These are phyloP conservation scores for Pugionium dolabratum DNA, from an alignment of 345 rosid species.

Conservation along the genomic window DNA sequence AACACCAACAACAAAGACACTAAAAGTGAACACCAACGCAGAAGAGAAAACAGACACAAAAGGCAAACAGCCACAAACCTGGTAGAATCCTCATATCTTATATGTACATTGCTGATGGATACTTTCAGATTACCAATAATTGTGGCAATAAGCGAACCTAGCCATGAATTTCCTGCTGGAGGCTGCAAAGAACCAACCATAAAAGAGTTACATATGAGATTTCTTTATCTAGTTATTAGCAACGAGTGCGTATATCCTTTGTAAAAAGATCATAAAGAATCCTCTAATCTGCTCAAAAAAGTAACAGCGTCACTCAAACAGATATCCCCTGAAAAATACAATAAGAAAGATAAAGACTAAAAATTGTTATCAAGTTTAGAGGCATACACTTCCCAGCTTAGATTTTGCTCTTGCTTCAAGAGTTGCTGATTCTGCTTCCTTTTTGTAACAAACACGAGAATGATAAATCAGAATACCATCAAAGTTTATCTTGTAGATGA, in stretches of 20 bases:
- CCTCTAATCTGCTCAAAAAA: slow-evolving; percentile 14
- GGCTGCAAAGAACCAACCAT: slow-evolving; percentile 57
- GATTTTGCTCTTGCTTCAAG: slow-evolving; percentile 85
- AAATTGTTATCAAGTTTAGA: slow-evolving; percentile 29
- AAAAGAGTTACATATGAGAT: slow-evolving; percentile 29
- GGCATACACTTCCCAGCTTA: slow-evolving; percentile 79
- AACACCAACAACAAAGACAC: slow-evolving; percentile 13
- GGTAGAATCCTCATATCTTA: slow-evolving; percentile 89
- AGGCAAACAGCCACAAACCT: slow-evolving; percentile 55
- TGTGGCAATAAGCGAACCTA: slow-evolving; percentile 89
- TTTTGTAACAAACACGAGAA: slow-evolving; percentile 33
- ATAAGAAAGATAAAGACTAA: slow-evolving; percentile 13
- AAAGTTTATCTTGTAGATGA: slow-evolving; percentile 21
- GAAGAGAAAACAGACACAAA: background rate
- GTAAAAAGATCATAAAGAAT: slow-evolving; percentile 22
- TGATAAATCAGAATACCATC: slow-evolving; percentile 25
- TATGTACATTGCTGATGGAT: slow-evolving; percentile 96
- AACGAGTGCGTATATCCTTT: slow-evolving; percentile 13
- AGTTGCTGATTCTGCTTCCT: slow-evolving; percentile 93
- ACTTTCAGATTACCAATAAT: slow-evolving; percentile 97
- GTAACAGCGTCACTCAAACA: slow-evolving; percentile 23
- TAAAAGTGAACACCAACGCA: slow-evolving; percentile 13
- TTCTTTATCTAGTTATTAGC: slow-evolving; percentile 1
- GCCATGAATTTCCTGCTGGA: slow-evolving; percentile 84
- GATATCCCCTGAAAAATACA: slow-evolving; percentile 4